phyloP scores from a whole-genome alignment of 805 yeast genomes.

The Candida multigemmis region DNA sequence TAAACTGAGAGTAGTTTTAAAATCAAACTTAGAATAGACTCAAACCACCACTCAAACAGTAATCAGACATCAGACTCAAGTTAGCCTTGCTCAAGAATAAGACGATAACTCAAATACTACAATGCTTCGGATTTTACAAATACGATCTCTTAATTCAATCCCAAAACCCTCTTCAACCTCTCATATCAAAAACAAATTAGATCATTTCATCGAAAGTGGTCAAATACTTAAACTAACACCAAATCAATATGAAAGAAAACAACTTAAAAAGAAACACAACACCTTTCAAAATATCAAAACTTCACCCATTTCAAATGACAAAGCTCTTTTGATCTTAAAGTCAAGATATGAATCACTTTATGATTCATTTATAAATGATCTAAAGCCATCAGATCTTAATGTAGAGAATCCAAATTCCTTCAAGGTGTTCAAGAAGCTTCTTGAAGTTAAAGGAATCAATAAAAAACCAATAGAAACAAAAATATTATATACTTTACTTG shows the following conservation, averaged over 20 bases:
- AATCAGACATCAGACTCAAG: too few species aligned
- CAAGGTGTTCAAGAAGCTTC: constrained; percentile 18
- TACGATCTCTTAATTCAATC: too few species aligned
- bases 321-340: constrained; percentile 18
- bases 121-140: too few species aligned
- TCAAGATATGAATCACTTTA: constrained; percentile 19
- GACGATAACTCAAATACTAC: too few species aligned
- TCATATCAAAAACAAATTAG: constrained; percentile 1
- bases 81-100: too few species aligned
- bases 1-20: too few species aligned
- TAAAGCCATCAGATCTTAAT: too few species aligned
- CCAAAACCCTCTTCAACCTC: too few species aligned
- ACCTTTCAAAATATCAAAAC: constrained; percentile 1
- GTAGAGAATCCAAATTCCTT: constrained; percentile 10
- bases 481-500: constrained; percentile 45
- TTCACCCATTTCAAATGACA: constrained; percentile 5
- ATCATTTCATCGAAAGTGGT: constrained; percentile 2
- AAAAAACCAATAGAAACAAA: constrained; percentile 29
- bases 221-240: constrained; percentile 3
- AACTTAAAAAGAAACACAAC: constrained; percentile 1
- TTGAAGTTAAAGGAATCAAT: constrained; percentile 13
- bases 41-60: too few species aligned
- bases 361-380: too few species aligned
- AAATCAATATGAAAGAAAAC: constrained; percentile 5
- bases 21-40: too few species aligned